Evolutionary conservation across 225 moss, liverwort and hornwort species (phyloP).

Genomic region (Pseudoscleropodium purum): DNA sequence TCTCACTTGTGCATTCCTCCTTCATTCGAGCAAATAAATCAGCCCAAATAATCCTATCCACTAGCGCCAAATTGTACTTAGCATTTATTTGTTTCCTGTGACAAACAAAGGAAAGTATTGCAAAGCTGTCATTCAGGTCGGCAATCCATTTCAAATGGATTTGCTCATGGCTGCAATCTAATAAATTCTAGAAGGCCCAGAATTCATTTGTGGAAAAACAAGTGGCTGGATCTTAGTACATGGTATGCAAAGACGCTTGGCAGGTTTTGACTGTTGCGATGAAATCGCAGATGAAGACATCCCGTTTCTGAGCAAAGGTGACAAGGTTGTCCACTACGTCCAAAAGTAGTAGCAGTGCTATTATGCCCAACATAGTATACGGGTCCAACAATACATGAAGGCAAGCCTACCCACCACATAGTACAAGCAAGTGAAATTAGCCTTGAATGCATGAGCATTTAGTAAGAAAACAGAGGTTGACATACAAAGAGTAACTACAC

Average conservation of each 20-base stretch:
- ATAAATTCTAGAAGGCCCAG: accelerated
- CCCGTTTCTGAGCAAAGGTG: accelerated
- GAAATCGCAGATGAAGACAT: background rate
- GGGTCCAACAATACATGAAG: background rate
- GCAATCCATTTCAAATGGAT: background rate
- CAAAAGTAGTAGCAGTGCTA: accelerated
- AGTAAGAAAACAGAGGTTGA: too few relatives aligned
- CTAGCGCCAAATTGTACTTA: accelerated
- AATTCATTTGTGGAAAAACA: background rate
- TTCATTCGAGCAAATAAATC: background rate
- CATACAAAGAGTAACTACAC: too few relatives aligned
- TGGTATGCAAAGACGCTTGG: background rate
- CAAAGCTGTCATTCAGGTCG: accelerated
- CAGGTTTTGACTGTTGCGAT: background rate
- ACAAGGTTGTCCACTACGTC: background rate
- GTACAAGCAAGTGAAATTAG: too few relatives aligned
- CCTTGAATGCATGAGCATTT: too few relatives aligned
- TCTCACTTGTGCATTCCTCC: accelerated
- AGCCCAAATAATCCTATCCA: accelerated
- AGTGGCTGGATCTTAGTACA: accelerated
- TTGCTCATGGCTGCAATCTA: background rate
- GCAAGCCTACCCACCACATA: background rate
- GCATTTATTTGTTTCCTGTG: background rate
- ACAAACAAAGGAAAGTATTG: accelerated
- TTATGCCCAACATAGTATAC: background rate